A percentile compares a stretch with the other conserved stretches of the same genome.
These are phyloP conservation scores for Camelina neglecta DNA, from an alignment of 345 rosid genomes.

Conservation along the genomic window DNA sequence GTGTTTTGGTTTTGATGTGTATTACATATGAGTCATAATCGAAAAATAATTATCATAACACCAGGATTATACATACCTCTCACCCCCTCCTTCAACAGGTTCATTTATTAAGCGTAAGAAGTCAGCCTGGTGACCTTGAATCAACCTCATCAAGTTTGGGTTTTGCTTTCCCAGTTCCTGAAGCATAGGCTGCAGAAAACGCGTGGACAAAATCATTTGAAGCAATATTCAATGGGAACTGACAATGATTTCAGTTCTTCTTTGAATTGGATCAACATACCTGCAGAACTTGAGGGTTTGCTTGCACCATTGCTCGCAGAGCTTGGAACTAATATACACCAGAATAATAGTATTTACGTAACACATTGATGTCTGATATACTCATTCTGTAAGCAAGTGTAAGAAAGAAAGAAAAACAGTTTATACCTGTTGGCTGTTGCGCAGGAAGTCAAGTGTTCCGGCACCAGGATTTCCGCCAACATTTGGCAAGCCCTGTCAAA, in stretches of 20 bases:
- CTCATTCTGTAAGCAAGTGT: conserved; percentile 1
- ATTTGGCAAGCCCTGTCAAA: conserved; percentile 79
- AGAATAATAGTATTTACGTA: conserved; percentile 1
- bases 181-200: conserved; percentile 78
- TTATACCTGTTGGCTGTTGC: conserved; percentile 86
- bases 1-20: background rate
- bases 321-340: conserved; percentile 71
- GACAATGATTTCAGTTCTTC: background rate
- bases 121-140: conserved; percentile 90
- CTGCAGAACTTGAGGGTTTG: conserved; percentile 83
- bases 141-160: conserved; percentile 79
- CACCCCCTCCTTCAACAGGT: conserved; percentile 78
- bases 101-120: conserved; percentile 87
- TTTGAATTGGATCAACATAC: conserved; percentile 41
- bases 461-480: conserved; percentile 76
- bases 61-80: conserved; percentile 60
- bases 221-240: conserved; percentile 10
- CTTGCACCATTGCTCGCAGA: conserved; percentile 81
- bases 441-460: conserved; percentile 81
- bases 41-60: background rate
- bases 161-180: conserved; percentile 91
- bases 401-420: background rate
- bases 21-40: conserved; percentile 4
- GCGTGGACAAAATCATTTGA: conserved; percentile 1
- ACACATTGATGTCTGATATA: background rate